Evolutionary conservation across 495 filamentous ascomycete genomes (phyloP).

Genomic region (Hypoxylon subgilvum): DNA sequence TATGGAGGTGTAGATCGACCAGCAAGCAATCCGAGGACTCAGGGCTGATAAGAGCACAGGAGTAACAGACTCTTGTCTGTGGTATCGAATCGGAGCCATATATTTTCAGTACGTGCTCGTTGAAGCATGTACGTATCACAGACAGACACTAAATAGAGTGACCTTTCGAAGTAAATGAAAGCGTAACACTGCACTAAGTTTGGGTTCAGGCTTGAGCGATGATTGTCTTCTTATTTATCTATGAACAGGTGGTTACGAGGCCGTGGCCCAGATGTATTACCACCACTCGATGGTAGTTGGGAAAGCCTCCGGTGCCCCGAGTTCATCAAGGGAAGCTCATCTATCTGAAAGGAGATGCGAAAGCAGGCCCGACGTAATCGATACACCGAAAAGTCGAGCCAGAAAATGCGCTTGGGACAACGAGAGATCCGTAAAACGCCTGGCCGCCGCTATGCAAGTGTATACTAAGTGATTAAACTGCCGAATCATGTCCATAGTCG

Average conservation of each 20-base stretch:
- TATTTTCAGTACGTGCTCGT: no score
- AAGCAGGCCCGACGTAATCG: conserved; percentile 7
- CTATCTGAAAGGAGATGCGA: conserved; percentile 27
- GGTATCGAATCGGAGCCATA: no score
- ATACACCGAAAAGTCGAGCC: conserved; percentile 2
- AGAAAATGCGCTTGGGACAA: conserved; percentile 3
- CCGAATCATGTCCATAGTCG: conserved; percentile 22
- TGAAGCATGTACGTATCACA: no score
- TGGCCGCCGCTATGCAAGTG: conserved; percentile 45
- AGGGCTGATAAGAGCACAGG: no score
- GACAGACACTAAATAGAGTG: no score
- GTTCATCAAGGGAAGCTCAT: conserved; percentile 14
- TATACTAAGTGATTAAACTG: conserved; percentile 19
- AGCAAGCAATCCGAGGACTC: no score
- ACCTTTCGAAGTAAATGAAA: no score
- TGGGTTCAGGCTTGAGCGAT: no score
- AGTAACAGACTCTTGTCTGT: no score
- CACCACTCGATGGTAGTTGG: neutral
- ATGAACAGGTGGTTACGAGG: neutral
- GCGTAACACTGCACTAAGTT: no score
- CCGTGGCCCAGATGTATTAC: neutral
- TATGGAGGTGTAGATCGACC: no score
- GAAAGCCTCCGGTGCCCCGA: neutral
- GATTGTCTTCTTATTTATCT: conserved; percentile 1
- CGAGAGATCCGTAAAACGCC: conserved; percentile 22